Evolutionary conservation across 805 yeast genomes (phyloP).

Genomic region (Blastobotrys mokoenaii): DNA sequence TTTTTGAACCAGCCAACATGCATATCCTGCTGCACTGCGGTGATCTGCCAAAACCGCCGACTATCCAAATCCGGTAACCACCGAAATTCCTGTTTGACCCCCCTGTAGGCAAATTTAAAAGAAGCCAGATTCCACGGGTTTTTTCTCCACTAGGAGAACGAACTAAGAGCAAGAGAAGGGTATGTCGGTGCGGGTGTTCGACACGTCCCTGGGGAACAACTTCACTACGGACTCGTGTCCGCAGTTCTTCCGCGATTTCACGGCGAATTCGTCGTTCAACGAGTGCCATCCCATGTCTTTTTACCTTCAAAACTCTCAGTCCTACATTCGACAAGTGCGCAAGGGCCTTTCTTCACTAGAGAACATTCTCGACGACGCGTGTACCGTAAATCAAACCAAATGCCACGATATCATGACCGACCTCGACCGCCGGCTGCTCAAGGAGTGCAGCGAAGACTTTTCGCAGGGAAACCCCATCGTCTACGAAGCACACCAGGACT

Average conservation of each 20-base stretch:
- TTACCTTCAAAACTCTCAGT: slow-evolving; percentile 22
- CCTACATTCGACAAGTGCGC: slow-evolving; percentile 22
- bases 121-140: neutral
- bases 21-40: too few relatives aligned
- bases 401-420: slow-evolving; percentile 20
- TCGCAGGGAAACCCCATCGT: slow-evolving; percentile 22
- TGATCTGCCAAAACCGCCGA: too few relatives aligned
- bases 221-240: slow-evolving; percentile 23
- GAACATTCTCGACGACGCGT: slow-evolving; percentile 19
- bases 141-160: neutral
- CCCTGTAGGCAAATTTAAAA: too few relatives aligned
- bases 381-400: slow-evolving; percentile 18
- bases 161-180: neutral
- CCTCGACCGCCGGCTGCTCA: slow-evolving; percentile 14
- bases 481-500: slow-evolving; percentile 21
- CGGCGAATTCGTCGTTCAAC: slow-evolving; percentile 18
- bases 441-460: slow-evolving; percentile 20
- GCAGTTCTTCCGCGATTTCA: slow-evolving; percentile 19
- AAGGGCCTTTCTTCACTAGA: slow-evolving; percentile 20
- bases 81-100: too few relatives aligned
- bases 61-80: too few relatives aligned
- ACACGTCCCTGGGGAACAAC: slow-evolving; percentile 23
- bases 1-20: too few relatives aligned
- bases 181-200: slow-evolving; percentile 22
- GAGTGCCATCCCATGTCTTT: slow-evolving; percentile 27